Evolutionary conservation across 163 green algal species (phyloP).

Genomic region (Prototheca cutis): DNA sequence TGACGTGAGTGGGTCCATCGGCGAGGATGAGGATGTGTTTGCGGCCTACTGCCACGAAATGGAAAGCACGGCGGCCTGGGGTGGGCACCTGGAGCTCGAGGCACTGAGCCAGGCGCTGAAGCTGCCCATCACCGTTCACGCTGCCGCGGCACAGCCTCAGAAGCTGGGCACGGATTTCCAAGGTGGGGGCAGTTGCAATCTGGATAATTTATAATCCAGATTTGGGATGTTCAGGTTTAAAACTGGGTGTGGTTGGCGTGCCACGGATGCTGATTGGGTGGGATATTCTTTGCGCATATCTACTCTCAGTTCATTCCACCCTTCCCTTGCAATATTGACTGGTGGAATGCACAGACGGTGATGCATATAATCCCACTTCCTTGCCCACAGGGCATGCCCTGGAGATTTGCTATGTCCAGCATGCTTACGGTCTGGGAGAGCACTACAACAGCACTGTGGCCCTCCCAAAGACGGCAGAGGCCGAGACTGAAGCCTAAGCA

Average conservation of each 20-base stretch:
- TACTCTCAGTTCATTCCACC: too few species aligned
- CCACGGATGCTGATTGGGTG: too few species aligned
- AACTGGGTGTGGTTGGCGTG: too few species aligned
- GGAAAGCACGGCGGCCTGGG: constrained; percentile 78
- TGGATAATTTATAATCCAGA: too few species aligned
- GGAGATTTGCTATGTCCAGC: constrained; percentile 75
- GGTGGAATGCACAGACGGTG: too few species aligned
- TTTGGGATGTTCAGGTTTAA: too few species aligned
- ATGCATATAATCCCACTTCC: too few species aligned
- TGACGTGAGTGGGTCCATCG: constrained; percentile 3
- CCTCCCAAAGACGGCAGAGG: background rate
- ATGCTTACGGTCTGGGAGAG: constrained; percentile 87
- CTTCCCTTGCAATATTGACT: too few species aligned
- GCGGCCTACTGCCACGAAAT: constrained; percentile 73
- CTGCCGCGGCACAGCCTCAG: constrained; percentile 41
- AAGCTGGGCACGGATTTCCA: constrained; percentile 48
- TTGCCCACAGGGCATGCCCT: constrained; percentile 25
- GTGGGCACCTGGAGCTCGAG: constrained; percentile 84
- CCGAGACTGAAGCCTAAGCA: background rate
- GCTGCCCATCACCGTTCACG: constrained; percentile 54
- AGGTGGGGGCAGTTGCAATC: too few species aligned
- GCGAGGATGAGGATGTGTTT: constrained; percentile 22
- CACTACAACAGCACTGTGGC: constrained; percentile 89
- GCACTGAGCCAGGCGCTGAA: constrained; percentile 63
- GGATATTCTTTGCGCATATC: too few species aligned